Evolutionary conservation across 768 basidiomycete genomes (phyloP).

Genomic region (Phylloporus arenicola): DNA sequence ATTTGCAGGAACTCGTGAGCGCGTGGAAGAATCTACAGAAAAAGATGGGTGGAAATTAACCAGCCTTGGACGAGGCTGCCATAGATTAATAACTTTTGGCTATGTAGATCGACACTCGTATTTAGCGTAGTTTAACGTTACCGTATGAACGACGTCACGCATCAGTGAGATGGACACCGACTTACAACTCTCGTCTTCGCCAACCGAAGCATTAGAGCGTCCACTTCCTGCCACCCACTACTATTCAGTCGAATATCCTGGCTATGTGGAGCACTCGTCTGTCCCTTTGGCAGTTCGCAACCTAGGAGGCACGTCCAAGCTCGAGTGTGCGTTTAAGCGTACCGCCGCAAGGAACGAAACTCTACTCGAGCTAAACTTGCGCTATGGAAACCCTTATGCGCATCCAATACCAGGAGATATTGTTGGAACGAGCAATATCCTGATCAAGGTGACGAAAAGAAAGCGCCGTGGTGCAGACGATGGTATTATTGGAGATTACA

Average conservation of each 20-base stretch:
- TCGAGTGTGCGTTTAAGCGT: slow-evolving; percentile 76
- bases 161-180: slow-evolving; percentile 6
- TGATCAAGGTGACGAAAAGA: slow-evolving; percentile 78
- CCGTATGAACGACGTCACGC: not conserved
- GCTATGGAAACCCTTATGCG: slow-evolving; percentile 68
- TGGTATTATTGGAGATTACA: slow-evolving; percentile 59
- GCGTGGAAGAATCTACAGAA: slow-evolving; percentile 32
- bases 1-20: slow-evolving; percentile 43
- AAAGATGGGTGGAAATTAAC: slow-evolving; percentile 19
- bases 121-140: not conserved
- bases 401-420: slow-evolving; percentile 84
- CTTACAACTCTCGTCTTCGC: slow-evolving; percentile 7
- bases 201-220: slow-evolving; percentile 32
- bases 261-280: slow-evolving; percentile 65
- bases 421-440: slow-evolving; percentile 69
- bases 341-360: slow-evolving; percentile 56
- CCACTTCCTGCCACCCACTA: slow-evolving; percentile 55
- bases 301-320: slow-evolving; percentile 62
- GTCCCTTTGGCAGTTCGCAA: slow-evolving; percentile 56
- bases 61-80: not conserved
- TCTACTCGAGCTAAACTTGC: slow-evolving; percentile 70
- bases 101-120: not conserved
- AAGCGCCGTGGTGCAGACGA: slow-evolving; percentile 42
- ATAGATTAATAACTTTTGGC: not conserved
- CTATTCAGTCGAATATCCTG: slow-evolving; percentile 88